Evolutionary conservation across 108 stramenopile species (phyloP), one percentile per base, ranked within the genome.

Genomic region (Nannochloropsis salina): DNA sequence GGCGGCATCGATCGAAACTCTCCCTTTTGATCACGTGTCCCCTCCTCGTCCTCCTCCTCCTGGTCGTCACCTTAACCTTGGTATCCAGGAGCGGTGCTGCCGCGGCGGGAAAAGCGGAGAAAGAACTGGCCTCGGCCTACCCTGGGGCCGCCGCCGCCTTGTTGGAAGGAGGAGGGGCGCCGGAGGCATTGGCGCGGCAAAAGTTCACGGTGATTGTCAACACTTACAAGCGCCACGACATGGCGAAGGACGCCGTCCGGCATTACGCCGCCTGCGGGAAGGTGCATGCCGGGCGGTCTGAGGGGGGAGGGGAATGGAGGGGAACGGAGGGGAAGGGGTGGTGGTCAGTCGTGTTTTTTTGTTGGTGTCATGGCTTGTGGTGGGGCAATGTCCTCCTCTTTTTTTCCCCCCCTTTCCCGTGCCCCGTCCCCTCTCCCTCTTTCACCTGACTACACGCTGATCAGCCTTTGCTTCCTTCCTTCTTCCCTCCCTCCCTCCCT

Each of bases 191-290:
- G 20, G 47, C 11, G 40, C 42, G 47, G 9, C 41, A 31, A 15
- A 42, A 41, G 85, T 87, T 87, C 83, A 87, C 86, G 8, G 83
- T 87, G 44, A 9, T 83, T 42, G 61, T 87, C 61, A 87, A 87
- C 83, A 87, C 86, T 1, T 87, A 83, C 43, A 10, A 84, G 41
- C 45, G 86, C 43, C 86, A 82, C 15, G 43, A 42, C 3, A 51
- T 45, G 74, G 42, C 83, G 61, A 44, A 84, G 41, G 44, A 44
- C 61, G 86, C 86, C 12, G 43, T 87, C 43, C 79, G 83, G 43
- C 86, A 87, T 22, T 87, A 87, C 83, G 79, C 86, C 44, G 43
- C 41, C 18, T 87, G 86, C 44, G 83, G 42, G 8, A 44, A 83
- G 86, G 83, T 44, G 18, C 40, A 6, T 42, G 43, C 44, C 21